Evolutionary conservation across 1,139 yeast species (phyloP), one percentile per base, ranked within the genome.

Genomic region (Debaryomyces nepalensis): DNA sequence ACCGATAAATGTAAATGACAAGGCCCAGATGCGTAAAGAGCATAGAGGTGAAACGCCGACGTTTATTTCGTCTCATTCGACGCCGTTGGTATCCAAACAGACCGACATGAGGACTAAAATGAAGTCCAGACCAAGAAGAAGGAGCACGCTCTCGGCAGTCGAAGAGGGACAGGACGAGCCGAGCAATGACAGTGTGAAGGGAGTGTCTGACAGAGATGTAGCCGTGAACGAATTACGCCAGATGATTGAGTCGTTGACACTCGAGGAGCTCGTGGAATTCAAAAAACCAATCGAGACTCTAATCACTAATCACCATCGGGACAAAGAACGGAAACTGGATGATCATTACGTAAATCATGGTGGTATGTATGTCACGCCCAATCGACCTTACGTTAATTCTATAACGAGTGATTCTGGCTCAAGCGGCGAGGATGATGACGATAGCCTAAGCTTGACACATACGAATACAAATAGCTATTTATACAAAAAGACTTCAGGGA

Each of bases 41-140:
- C 22, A 18, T 7, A 18, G 22, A 11, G 23, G 12, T 21, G 24
- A 24, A 23, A 10, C 15, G 14, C 5, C 34, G 14, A 20, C 47
- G 8, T 41, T 46, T 29, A 49, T 61, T 7, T 57, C 66, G 10
- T 61, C 68, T 2, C 72, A 67, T 42, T 63, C 70, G 4, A 65
- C 72, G 0, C 72, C 72, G 1, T 48, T 65, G n/a, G 38, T 38
- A 5, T 33, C 49, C 18, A 43, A 49, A 22, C 29, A 18, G 14
- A 24, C 32, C 10, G 22, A 36, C 10, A 8, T 14, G 20, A 31
- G 10, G 10, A 6, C 12, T 4, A 29, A 23, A 16, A n/a, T n/a
- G n/a, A n/a, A n/a, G n/a, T n/a, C n/a, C 42, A 26, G n/a, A 9
- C 9, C 15, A 20, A 27, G 14, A 7, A n/a, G 22, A 31, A 36